Base-by-base conservation (phyloP, 768 basidiomycete species). In the Tremella fuciformis region DNA sequence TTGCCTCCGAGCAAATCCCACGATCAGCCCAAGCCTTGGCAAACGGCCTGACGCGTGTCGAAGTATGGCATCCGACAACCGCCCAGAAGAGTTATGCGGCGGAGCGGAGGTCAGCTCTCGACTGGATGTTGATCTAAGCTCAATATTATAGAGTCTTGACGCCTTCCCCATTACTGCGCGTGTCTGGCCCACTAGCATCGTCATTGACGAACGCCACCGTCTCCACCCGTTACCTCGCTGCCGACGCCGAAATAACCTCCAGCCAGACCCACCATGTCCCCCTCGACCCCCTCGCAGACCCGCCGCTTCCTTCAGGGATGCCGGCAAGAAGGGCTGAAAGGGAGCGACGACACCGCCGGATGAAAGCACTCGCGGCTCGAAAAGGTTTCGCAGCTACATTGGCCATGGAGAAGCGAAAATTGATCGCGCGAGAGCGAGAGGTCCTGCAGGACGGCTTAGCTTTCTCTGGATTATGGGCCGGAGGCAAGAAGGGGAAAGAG, bases 61-160 rank as follows among this genome's bases (percentile, higher is more conserved):
- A 70, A 24, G 57, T 76, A 66, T 81, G 92, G 53, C 91, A 94
- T 71, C 90, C 91, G 22, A 89, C 89, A 29, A 90, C 92, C 51
- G 92, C 90, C 1, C 92, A 96, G 80, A 96, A 96, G 79, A 92
- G 90, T 11, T 96, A 96, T 74, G 90, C 90, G 52, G 90, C 87
- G 76, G 92, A 96, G 80, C 92, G 93, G 77, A 87, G 92, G 57
- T 70, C 22, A 37, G 65, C 47, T 44, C 8, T 16, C 9, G 13
- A 55, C 29, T 21, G 11, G 13, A 3, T 15, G 15, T 42, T 13
- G 22, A 15, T 47, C 8, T 19, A 21, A 48, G 40, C 57, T 65
- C 26, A 62, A 18, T 7, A n/a, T 37, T n/a, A 21, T 1, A 57
- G 68, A 39, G 91, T 93, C 74, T 83, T 97, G 38, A 91, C 89